phyloP scores from a whole-genome alignment of 2,329 filamentous ascomycete genomes.

The Sarocladium strictum region DNA sequence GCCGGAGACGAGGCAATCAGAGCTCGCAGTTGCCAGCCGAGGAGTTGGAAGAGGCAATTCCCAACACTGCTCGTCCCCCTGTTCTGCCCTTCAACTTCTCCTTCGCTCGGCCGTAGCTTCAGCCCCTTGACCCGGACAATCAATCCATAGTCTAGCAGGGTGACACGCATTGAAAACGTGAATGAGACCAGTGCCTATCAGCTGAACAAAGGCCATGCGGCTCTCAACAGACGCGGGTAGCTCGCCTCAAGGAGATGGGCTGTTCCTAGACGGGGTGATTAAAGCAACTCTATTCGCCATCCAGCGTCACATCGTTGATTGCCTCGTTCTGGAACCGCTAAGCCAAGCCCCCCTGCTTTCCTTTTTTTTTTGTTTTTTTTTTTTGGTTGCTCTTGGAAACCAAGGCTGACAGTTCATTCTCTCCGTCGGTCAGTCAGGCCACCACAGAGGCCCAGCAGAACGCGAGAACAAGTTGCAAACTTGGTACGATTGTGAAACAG shows the following conservation, averaged over 20 bases:
- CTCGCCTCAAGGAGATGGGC: background rate
- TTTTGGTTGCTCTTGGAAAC: too few species aligned
- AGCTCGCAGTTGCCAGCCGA: background rate
- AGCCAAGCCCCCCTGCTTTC: background rate
- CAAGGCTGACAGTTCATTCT: too few species aligned
- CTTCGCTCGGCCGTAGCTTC: background rate
- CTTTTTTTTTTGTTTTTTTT: background rate
- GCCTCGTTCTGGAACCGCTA: background rate
- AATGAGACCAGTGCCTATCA: background rate
- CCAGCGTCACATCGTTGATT: conserved; percentile 4
- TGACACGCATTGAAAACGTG: conserved; percentile 9
- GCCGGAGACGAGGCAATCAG: background rate
- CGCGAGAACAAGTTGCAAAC: background rate
- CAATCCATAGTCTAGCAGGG: background rate
- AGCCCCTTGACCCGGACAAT: background rate
- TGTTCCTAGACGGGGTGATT: background rate
- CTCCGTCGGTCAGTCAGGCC: too few species aligned
- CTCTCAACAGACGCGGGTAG: background rate
- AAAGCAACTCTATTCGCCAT: background rate
- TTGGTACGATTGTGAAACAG: conserved; percentile 6
- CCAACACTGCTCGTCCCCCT: background rate
- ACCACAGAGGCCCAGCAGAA: too few species aligned
- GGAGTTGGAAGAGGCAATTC: background rate
- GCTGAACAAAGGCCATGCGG: background rate
- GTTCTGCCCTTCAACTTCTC: conserved; percentile 1